phyloP scores from a whole-genome alignment of 768 basidiomycete species.

The Boletus coccyginus region DNA sequence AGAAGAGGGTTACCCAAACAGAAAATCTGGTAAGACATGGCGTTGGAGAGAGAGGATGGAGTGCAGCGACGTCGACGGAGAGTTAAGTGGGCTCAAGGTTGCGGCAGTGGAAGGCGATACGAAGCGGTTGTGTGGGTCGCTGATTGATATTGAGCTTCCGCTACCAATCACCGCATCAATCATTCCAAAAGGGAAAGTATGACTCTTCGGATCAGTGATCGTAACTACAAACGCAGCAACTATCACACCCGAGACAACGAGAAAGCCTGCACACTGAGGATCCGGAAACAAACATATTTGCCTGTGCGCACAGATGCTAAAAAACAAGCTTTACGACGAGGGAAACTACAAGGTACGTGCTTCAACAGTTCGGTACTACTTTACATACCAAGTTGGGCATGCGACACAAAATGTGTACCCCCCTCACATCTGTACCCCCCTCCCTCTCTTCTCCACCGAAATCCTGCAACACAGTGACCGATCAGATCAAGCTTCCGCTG shows the following conservation, averaged over 20 bases:
- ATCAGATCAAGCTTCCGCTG: conserved; percentile 45
- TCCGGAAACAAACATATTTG: too few relatives aligned
- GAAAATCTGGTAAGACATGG: conserved; percentile 68
- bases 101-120: background rate
- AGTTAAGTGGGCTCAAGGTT: background rate
- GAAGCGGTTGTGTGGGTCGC: background rate
- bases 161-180: background rate
- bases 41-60: conserved; percentile 14
- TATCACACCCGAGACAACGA: background rate
- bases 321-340: too few relatives aligned
- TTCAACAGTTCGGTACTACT: too few relatives aligned
- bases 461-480: conserved; percentile 50
- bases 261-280: too few relatives aligned
- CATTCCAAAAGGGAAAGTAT: background rate
- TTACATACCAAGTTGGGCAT: conserved; percentile 4
- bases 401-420: conserved; percentile 41
- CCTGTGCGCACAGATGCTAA: too few relatives aligned
- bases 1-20: conserved; percentile 95
- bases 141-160: background rate
- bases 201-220: background rate
- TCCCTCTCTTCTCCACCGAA: conserved; percentile 40
- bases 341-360: too few relatives aligned
- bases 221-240: background rate
- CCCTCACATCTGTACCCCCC: conserved; percentile 47
- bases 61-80: conserved; percentile 14